Evolutionary conservation across 2,329 filamentous ascomycete genomes (phyloP).

Genomic region (Pseudogymnoascus sp.): DNA sequence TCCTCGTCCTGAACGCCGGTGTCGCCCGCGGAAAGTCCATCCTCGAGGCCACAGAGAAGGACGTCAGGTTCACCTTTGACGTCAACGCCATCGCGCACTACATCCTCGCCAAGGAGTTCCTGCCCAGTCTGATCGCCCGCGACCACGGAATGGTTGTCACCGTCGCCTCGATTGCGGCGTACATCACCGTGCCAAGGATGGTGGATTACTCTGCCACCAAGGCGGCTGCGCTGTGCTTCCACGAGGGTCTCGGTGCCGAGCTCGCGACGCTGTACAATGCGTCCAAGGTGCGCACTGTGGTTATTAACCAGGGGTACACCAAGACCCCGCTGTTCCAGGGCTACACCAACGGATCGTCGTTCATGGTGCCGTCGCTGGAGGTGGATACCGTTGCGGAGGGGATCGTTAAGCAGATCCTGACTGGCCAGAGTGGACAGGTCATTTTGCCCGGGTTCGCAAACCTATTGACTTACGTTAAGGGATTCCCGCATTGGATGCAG

Average conservation of each 20-base stretch:
- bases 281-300: conserved; percentile 54
- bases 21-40: conserved; percentile 53
- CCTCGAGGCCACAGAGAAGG: conserved; percentile 46
- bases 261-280: conserved; percentile 52
- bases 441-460: conserved; percentile 41
- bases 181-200: conserved; percentile 51
- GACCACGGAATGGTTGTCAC: conserved; percentile 70
- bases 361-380: conserved; percentile 45
- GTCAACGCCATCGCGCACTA: conserved; percentile 63
- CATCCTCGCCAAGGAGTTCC: conserved; percentile 56
- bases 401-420: conserved; percentile 51
- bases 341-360: conserved; percentile 42
- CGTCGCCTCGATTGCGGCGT: conserved; percentile 56
- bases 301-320: conserved; percentile 55
- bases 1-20: conserved; percentile 66
- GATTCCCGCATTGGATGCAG: conserved; percentile 56
- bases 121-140: conserved; percentile 51
- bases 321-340: conserved; percentile 52
- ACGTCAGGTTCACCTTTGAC: conserved; percentile 59
- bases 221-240: conserved; percentile 56
- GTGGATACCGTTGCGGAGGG: conserved; percentile 56
- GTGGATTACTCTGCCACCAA: conserved; percentile 62
- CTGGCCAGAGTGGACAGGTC: conserved; percentile 48
- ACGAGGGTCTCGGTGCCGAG: conserved; percentile 55
- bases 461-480: conserved; percentile 37